phyloP scores from a whole-genome alignment of 768 basidiomycete genomes.

The Pulveroboletus sp. region DNA sequence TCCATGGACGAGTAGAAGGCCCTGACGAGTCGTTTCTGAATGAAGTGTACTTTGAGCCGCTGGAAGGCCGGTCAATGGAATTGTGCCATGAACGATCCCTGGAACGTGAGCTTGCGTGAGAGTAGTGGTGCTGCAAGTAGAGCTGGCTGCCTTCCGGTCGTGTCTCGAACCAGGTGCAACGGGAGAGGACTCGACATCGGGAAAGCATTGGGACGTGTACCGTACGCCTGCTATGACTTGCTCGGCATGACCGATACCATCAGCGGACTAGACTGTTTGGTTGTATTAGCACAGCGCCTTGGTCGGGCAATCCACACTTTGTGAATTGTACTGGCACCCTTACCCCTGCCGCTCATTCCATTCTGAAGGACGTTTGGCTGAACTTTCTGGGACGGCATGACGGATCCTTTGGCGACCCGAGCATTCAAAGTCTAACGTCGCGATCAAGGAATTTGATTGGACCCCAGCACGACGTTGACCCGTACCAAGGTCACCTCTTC shows the following conservation, averaged over 20 bases:
- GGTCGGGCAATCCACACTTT: no score
- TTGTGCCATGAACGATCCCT: background rate
- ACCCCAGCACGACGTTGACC: constrained; percentile 26
- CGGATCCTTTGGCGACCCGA: background rate
- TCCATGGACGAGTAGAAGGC: background rate
- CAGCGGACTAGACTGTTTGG: background rate
- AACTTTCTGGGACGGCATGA: constrained; percentile 42
- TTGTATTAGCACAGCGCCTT: background rate
- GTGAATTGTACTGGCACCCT: constrained; percentile 56
- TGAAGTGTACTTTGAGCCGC: background rate
- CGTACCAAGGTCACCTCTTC: constrained; percentile 9
- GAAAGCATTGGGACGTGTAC: constrained; percentile 16
- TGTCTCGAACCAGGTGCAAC: constrained; percentile 9
- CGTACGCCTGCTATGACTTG: background rate
- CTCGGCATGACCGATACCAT: no score
- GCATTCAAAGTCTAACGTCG: constrained; percentile 33
- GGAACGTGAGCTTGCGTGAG: background rate
- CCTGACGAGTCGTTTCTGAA: background rate
- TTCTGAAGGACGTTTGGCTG: constrained; percentile 62
- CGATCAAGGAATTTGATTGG: constrained; percentile 64
- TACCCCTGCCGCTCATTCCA: constrained; percentile 65
- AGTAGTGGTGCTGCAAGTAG: constrained; percentile 17
- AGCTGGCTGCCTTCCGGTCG: constrained; percentile 18
- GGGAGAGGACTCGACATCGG: constrained; percentile 16
- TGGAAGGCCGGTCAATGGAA: constrained; percentile 1